Evolutionary conservation across 176 grass and related monocot genomes (phyloP).

Genomic region (Cocos nucifera): DNA sequence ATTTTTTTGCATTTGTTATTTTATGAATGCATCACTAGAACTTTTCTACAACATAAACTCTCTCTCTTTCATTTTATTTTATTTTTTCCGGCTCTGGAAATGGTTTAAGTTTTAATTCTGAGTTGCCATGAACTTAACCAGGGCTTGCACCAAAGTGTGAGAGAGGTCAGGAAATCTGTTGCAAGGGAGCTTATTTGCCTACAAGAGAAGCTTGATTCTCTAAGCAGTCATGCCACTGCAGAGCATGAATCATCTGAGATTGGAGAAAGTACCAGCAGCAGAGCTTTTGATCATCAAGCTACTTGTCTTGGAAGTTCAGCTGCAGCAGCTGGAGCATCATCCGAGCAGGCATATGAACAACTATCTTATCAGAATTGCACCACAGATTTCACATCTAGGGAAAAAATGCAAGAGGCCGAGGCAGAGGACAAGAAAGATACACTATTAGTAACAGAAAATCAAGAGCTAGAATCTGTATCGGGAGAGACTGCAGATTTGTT

Average conservation of each 20-base stretch:
- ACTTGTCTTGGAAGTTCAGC: neutral
- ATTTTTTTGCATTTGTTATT: too few species aligned
- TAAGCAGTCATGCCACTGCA: conserved; percentile 10
- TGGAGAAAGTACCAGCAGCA: conserved; percentile 5
- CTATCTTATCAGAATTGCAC: too few species aligned
- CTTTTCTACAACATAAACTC: too few species aligned
- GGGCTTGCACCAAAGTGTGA: conserved; percentile 50
- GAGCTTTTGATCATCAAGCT: neutral
- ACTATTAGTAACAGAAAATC: too few species aligned
- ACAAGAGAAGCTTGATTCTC: conserved; percentile 66
- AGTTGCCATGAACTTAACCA: conserved; percentile 6
- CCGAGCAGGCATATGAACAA: neutral
- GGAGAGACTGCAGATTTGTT: too few species aligned
- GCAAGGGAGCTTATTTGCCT: conserved; percentile 53
- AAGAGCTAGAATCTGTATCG: too few species aligned
- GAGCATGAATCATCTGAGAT: conserved; percentile 4
- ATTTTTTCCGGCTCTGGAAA: too few species aligned
- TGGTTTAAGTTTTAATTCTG: neutral
- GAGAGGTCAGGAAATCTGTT: conserved; percentile 62
- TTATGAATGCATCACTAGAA: too few species aligned
- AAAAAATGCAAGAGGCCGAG: too few species aligned
- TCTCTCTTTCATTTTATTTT: too few species aligned
- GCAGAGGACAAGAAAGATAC: too few species aligned
- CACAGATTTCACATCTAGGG: too few species aligned
- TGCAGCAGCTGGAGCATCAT: conserved; percentile 12